A percentile compares a stretch with the other conserved stretches of the same genome.
Evolutionary conservation across 2,329 filamentous ascomycete genomes (phyloP).

Genomic region (Colletotrichum phormii): DNA sequence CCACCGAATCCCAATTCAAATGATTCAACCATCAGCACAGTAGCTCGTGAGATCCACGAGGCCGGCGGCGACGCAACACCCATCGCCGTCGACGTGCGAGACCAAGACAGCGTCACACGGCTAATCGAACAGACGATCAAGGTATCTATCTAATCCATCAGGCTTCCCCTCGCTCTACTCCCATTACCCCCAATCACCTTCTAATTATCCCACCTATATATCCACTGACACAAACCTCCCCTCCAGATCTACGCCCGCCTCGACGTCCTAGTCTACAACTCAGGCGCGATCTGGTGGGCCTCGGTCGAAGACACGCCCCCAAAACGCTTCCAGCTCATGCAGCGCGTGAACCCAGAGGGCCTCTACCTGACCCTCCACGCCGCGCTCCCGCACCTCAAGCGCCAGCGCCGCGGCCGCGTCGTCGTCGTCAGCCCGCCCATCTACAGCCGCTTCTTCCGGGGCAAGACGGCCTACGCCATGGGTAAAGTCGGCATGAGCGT

Average conservation of each 20-base stretch:
- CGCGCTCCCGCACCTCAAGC: conserved; percentile 72
- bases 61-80: conserved; percentile 73
- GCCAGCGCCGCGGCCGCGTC: conserved; percentile 68
- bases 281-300: conserved; percentile 88
- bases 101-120: conserved; percentile 68
- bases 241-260: conserved; percentile 68
- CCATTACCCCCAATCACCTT: not conserved
- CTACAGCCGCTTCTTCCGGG: conserved; percentile 85
- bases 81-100: conserved; percentile 77
- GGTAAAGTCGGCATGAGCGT: conserved; percentile 87
- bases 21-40: conserved; percentile 83
- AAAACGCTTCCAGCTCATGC: conserved; percentile 81
- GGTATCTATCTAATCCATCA: conserved; percentile 40
- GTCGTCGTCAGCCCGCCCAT: conserved; percentile 87
- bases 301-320: conserved; percentile 78
- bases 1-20: conserved; percentile 82
- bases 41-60: conserved; percentile 77
- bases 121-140: conserved; percentile 70
- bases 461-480: conserved; percentile 86
- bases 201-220: not conserved
- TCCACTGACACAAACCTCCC: conserved; percentile 10
- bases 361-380: conserved; percentile 80
- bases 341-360: conserved; percentile 79
- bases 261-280: conserved; percentile 85
- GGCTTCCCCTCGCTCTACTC: not conserved